Base-by-base conservation (phyloP, 202 grass and related monocot genomes). In the Miscanthus sacchariflorus region DNA sequence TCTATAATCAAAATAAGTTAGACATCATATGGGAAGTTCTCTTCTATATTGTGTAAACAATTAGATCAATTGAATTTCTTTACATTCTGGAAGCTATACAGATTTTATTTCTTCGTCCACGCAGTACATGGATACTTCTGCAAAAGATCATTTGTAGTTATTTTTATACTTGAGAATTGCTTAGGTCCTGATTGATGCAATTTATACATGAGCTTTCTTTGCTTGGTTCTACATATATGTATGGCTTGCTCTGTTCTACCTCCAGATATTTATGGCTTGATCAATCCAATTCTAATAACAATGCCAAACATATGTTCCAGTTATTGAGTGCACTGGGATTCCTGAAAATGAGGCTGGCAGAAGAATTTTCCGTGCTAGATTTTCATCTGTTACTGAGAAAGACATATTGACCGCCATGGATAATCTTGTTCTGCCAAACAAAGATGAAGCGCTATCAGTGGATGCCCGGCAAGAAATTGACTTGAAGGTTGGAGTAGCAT, bases 391-490 rank as follows among this genome's bases (percentile, higher is more conserved):
- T 74, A 94, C 94, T 1, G 92, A 96, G 76, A 98, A 92, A 76
- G 96, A 98, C 79, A 96, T 98, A 91, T 78, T 67, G 19, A 88
- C 48, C 71, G 96, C 96, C 70, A 96, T 98, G 96, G 86, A 92
- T 71, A 95, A 91, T 87, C 94, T 98, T 86, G 88, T 86, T 82
- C 70, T 80, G 78, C 96, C 96, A 85, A 98, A 95, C 73, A 96
- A 96, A 90, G 85, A 98, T 61, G 96, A 98, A 82, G 77, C 96
- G 65, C 86, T 96, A 61, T 88, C 96, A 28, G 96, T 98, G 78
- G 92, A 98, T 78, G 96, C 96, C 88, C 92, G 96, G 46, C 94
- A 98, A 83, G 96, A 98, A 90, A 98, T 98, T 85, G 96, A 98
- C 86, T 90, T 98, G 87, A 98, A 98, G 80, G 94, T 98, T 73